Conservation (phyloP, 2,329 filamentous ascomycete species). For the Nothomitra cinnamomea region DNA sequence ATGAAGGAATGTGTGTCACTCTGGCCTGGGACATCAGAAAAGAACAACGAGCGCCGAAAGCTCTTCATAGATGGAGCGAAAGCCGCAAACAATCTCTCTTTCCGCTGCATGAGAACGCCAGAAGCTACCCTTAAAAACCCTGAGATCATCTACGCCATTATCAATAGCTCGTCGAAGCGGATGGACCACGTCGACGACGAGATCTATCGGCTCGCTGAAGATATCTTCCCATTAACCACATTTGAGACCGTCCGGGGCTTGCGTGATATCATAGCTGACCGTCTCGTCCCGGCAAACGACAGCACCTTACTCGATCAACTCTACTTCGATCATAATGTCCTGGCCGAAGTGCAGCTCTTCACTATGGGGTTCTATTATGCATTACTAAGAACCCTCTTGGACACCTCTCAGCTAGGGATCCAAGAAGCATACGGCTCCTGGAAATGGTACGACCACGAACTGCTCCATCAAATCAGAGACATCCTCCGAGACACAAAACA, state of each 20-base stretch:
- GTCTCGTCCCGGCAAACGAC: neutral
- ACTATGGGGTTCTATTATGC: neutral
- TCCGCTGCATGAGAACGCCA: neutral
- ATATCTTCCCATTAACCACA: neutral
- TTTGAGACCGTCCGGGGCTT: neutral
- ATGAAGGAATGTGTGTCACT: neutral
- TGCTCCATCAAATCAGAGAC: neutral
- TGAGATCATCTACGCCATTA: neutral
- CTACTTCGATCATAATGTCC: neutral
- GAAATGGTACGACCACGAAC: neutral
- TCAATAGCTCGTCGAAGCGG: neutral
- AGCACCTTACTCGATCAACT: too few relatives aligned
- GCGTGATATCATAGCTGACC: neutral
- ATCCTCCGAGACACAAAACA: too few relatives aligned
- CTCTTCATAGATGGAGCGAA: neutral
- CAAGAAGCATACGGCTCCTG: neutral
- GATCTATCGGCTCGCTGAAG: neutral
- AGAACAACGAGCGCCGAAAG: neutral
- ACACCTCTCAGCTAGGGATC: neutral
- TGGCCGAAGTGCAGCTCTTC: neutral
- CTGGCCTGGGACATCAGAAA: neutral
- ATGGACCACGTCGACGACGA: neutral
- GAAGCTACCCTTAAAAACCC: neutral
- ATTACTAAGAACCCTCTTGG: neutral
- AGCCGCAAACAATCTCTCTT: neutral